Conservation (phyloP, 2,329 filamentous ascomycete genomes). For the Sarocladium oryzae region DNA sequence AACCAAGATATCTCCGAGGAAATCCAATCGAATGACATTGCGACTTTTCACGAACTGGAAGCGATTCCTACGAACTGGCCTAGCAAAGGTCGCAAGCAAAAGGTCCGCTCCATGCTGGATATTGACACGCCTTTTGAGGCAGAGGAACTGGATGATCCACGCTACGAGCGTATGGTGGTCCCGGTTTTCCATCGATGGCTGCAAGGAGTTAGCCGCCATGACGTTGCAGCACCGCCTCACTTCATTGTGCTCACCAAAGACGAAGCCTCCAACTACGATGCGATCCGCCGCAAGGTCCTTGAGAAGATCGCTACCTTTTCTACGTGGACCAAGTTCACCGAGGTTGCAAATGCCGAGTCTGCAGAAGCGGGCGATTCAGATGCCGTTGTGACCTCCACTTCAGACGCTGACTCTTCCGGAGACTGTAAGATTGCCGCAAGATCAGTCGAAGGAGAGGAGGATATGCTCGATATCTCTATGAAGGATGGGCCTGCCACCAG, state of each 20-base stretch:
- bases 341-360: constrained; percentile 33
- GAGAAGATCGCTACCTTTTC: constrained; percentile 71
- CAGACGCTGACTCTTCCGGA: constrained; percentile 58
- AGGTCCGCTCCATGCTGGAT: constrained; percentile 45
- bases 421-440: constrained; percentile 67
- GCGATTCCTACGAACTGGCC: constrained; percentile 72
- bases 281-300: constrained; percentile 74
- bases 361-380: constrained; percentile 59
- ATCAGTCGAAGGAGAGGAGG: constrained; percentile 83
- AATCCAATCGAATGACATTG: constrained; percentile 60
- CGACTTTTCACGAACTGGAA: constrained; percentile 72
- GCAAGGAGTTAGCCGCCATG: constrained; percentile 23
- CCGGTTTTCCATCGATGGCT: constrained; percentile 59
- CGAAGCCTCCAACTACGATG: constrained; percentile 60
- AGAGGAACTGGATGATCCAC: constrained; percentile 52
- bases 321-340: constrained; percentile 58
- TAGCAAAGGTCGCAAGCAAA: constrained; percentile 39
- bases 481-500: constrained; percentile 46
- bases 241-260: constrained; percentile 72
- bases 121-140: constrained; percentile 34
- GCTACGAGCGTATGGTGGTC: constrained; percentile 62
- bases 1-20: constrained; percentile 60
- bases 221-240: constrained; percentile 43
- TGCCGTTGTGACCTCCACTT: constrained; percentile 57
- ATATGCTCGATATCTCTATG: constrained; percentile 86